Conservation (phyloP, 345 rosid species). For the Cardamine resedifolia region DNA sequence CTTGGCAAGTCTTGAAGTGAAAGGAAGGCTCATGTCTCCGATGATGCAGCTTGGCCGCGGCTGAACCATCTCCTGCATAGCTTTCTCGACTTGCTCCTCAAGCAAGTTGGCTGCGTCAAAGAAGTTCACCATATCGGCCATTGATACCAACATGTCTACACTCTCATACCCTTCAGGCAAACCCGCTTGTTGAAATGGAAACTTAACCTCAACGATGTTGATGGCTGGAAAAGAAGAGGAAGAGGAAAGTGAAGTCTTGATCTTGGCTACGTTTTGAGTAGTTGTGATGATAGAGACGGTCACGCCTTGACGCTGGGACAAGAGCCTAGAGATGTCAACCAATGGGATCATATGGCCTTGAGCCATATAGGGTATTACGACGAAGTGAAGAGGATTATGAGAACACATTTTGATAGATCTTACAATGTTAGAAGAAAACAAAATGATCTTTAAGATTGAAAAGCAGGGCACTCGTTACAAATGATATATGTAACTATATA, state of each 20-base stretch:
- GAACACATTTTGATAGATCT: conserved; percentile 25
- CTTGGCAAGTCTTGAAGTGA: conserved; percentile 39
- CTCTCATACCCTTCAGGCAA: conserved; percentile 47
- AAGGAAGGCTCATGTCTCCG: conserved; percentile 41
- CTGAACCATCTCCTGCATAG: conserved; percentile 32
- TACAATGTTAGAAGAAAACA: not conserved
- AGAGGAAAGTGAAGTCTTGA: conserved; percentile 31
- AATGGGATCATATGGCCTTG: conserved; percentile 54
- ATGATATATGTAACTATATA: conserved; percentile 2
- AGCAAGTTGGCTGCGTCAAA: conserved; percentile 32
- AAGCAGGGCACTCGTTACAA: not conserved
- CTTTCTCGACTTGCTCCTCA: conserved; percentile 32
- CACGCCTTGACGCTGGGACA: conserved; percentile 40
- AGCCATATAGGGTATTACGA: conserved; percentile 46
- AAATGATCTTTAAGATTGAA: not conserved
- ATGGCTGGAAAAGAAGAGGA: conserved; percentile 22
- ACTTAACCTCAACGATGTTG: conserved; percentile 27
- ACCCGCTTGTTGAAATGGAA: conserved; percentile 37
- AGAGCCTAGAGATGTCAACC: conserved; percentile 44
- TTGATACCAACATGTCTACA: conserved; percentile 36
- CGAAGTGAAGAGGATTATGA: conserved; percentile 42
- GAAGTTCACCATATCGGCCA: conserved; percentile 22
- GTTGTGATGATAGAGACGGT: conserved; percentile 41
- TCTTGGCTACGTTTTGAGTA: conserved; percentile 35
- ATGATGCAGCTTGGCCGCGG: conserved; percentile 50